These are phyloP conservation scores for Pyrenophora graminea DNA, from an alignment of 2,329 filamentous ascomycete genomes.

Conservation along the genomic window DNA sequence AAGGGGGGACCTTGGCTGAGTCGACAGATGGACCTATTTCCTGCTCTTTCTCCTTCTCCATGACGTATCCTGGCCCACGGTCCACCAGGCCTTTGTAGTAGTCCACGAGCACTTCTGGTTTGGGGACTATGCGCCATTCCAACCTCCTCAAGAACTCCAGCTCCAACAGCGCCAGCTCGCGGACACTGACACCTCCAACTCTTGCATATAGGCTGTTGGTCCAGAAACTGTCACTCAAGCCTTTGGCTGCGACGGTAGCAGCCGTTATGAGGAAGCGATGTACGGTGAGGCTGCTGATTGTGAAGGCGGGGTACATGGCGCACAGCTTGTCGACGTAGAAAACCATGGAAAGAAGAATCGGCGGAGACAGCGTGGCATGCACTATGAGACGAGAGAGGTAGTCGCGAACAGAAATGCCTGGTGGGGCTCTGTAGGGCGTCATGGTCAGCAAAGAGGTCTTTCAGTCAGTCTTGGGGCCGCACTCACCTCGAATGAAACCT, in stretches of 20 bases:
- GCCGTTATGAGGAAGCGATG: conserved; percentile 97
- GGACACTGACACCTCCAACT: conserved; percentile 88
- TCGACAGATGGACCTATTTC: conserved; percentile 18
- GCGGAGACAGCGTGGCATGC: conserved; percentile 90
- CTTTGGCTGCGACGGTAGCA: conserved; percentile 93
- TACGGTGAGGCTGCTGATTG: conserved; percentile 92
- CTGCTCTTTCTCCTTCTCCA: conserved; percentile 45
- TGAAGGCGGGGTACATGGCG: conserved; percentile 89
- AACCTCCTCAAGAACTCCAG: conserved; percentile 90
- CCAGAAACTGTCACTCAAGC: conserved; percentile 95
- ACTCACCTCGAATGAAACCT: conserved; percentile 88
- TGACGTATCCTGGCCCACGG: conserved; percentile 62
- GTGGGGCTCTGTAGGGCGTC: conserved; percentile 61
- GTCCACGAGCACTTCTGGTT: conserved; percentile 88
- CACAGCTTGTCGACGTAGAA: conserved; percentile 98
- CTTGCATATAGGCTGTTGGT: conserved; percentile 96
- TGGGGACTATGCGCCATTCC: conserved; percentile 96
- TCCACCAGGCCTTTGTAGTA: conserved; percentile 90
- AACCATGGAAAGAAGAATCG: conserved; percentile 96
- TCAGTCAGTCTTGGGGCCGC: neutral
- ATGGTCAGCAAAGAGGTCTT: conserved; percentile 9
- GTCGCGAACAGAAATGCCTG: conserved; percentile 91
- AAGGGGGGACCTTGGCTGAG: conserved; percentile 12
- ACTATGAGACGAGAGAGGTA: conserved; percentile 91
- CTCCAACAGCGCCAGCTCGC: conserved; percentile 87